These are phyloP conservation scores for Panicum hallii DNA, from an alignment of 202 grass and related monocot species.

Conservation along the genomic window DNA sequence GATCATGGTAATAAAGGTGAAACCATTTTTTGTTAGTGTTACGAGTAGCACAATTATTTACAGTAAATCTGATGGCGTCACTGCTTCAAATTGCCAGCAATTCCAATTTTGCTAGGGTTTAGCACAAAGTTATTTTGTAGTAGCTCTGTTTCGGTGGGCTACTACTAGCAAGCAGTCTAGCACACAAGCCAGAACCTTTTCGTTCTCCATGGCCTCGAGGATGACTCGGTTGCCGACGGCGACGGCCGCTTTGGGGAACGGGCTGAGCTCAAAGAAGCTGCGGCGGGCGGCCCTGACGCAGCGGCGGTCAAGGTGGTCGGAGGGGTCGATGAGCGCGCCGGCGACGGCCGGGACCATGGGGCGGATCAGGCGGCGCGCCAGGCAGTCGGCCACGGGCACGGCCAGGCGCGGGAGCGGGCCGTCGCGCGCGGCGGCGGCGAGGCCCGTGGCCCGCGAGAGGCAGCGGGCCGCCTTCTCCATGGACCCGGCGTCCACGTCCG, in stretches of 20 bases:
- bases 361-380: conserved; percentile 36
- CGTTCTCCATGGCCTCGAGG: conserved; percentile 66
- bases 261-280: conserved; percentile 62
- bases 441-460: not conserved
- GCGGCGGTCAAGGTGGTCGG: not conserved
- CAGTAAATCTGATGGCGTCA: not conserved
- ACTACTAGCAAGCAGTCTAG: not conserved
- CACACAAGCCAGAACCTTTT: conserved; percentile 40
- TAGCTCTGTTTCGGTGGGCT: not conserved
- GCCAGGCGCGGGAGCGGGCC: not conserved
- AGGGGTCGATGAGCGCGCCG: conserved; percentile 52
- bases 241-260: conserved; percentile 54
- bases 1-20: not conserved
- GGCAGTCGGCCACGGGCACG: conserved; percentile 2
- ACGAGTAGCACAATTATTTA: not conserved
- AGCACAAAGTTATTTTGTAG: not conserved
- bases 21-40: not conserved
- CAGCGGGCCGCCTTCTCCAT: not conserved
- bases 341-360: conserved; percentile 41
- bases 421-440: not conserved
- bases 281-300: conserved; percentile 39
- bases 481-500: not conserved
- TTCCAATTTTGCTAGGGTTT: not conserved
- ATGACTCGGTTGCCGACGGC: conserved; percentile 60
- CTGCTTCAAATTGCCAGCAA: not conserved